phyloP scores from a whole-genome alignment of 1,284 basidiomycete genomes.

The Heterobasidion irregulare region DNA sequence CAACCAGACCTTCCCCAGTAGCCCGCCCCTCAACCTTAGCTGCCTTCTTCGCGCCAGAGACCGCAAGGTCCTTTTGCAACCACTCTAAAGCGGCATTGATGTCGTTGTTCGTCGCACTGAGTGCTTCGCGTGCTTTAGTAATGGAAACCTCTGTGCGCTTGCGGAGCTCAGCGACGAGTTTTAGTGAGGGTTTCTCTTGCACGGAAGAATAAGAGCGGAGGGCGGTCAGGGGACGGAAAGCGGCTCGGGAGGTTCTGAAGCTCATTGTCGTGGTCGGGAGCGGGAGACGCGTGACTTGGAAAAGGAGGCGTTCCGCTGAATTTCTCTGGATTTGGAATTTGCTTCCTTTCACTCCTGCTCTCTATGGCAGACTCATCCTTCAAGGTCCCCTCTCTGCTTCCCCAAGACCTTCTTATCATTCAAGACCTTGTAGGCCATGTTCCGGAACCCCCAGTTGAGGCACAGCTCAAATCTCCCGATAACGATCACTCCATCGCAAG shows the following conservation, averaged over 20 bases:
- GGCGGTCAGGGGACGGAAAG: slow-evolving; percentile 5
- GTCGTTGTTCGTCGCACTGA: slow-evolving; percentile 69
- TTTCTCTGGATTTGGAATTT: not conserved
- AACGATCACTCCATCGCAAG: slow-evolving; percentile 39
- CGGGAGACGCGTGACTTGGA: not conserved
- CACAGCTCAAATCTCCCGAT: slow-evolving; percentile 3
- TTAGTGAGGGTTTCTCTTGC: slow-evolving; percentile 43
- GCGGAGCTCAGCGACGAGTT: slow-evolving; percentile 82
- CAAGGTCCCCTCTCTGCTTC: slow-evolving; percentile 48
- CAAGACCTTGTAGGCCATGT: slow-evolving; percentile 47
- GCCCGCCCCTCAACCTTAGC: slow-evolving; percentile 74
- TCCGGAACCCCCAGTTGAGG: slow-evolving; percentile 6
- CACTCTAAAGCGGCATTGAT: slow-evolving; percentile 70
- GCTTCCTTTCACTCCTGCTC: not conserved
- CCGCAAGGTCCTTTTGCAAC: slow-evolving; percentile 69
- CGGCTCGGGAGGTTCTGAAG: slow-evolving; percentile 2
- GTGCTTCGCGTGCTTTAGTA: slow-evolving; percentile 84
- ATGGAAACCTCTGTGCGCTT: slow-evolving; percentile 78
- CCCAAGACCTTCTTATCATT: slow-evolving; percentile 69
- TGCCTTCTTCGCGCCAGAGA: slow-evolving; percentile 71
- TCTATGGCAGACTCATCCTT: slow-evolving; percentile 24
- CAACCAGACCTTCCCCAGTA: slow-evolving; percentile 77
- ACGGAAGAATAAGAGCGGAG: slow-evolving; percentile 30
- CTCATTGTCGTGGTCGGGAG: not conserved
- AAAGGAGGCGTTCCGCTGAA: not conserved